A percentile compares a stretch with the other conserved stretches of the same genome.
Evolutionary conservation across 495 filamentous ascomycete genomes (phyloP).

Genomic region (Penicillium lagena): DNA sequence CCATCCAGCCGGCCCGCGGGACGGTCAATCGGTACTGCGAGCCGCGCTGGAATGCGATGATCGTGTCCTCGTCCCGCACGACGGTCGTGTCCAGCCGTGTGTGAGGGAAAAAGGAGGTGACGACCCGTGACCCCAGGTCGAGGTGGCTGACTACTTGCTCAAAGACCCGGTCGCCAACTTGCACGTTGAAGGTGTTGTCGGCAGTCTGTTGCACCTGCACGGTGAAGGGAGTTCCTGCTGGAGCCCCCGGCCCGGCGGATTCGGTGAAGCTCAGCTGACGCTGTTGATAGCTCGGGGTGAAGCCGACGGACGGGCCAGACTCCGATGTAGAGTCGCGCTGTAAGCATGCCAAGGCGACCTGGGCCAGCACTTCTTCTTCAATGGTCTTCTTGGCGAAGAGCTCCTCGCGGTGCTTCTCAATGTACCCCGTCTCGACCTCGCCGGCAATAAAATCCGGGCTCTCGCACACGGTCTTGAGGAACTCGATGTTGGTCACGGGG

Average conservation of each 20-base stretch:
- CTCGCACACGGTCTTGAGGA: constrained; percentile 77
- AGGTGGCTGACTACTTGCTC: constrained; percentile 38
- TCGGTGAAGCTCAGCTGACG: constrained; percentile 50
- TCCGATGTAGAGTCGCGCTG: constrained; percentile 26
- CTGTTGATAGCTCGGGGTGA: constrained; percentile 45
- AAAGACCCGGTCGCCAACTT: constrained; percentile 47
- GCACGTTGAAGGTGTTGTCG: constrained; percentile 56
- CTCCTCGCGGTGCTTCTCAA: constrained; percentile 75
- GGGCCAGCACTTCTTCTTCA: constrained; percentile 64
- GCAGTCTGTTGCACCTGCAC: constrained; percentile 62
- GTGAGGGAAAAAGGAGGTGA: constrained; percentile 62
- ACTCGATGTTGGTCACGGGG: constrained; percentile 92
- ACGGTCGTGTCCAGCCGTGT: constrained; percentile 77
- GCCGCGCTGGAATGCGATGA: constrained; percentile 80
- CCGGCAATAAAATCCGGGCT: constrained; percentile 79
- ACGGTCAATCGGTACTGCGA: constrained; percentile 65
- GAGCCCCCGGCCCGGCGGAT: constrained; percentile 12
- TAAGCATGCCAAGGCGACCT: constrained; percentile 73
- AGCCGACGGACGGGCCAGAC: constrained; percentile 40
- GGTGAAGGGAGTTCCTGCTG: constrained; percentile 40
- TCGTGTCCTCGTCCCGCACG: constrained; percentile 58
- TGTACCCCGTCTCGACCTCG: constrained; percentile 93
- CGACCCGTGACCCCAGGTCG: constrained; percentile 24
- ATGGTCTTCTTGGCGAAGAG: constrained; percentile 53
- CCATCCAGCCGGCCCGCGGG: constrained; percentile 69